phyloP scores from a whole-genome alignment of 2,329 filamentous ascomycete genomes.

The Tolypocladium endophyticum region DNA sequence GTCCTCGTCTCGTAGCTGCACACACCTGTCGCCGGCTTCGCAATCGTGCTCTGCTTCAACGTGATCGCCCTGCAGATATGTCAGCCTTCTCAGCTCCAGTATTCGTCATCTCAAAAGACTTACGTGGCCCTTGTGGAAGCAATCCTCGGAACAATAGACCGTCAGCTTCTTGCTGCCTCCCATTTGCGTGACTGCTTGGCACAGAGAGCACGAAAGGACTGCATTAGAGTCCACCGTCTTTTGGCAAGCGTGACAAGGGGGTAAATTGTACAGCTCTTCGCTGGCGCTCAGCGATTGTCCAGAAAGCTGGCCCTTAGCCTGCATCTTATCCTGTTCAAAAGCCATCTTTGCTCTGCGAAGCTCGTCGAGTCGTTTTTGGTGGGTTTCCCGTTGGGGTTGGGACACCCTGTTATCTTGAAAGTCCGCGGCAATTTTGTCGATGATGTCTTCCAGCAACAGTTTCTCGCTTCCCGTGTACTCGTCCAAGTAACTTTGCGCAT shows the following conservation, averaged over 20 bases:
- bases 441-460: conserved; percentile 20
- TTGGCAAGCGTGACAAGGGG: conserved; percentile 29
- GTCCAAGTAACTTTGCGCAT: conserved; percentile 29
- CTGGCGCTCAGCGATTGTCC: conserved; percentile 15
- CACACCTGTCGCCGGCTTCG: conserved; percentile 27
- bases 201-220: conserved; percentile 32
- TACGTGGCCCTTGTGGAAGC: conserved; percentile 29
- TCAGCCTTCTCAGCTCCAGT: conserved; percentile 10
- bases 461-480: conserved; percentile 16
- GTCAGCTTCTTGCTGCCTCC: conserved; percentile 24
- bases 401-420: conserved; percentile 17
- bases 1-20: conserved; percentile 27
- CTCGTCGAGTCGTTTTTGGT: conserved; percentile 31
- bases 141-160: conserved; percentile 34
- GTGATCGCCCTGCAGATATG: conserved; percentile 23
- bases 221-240: conserved; percentile 20
- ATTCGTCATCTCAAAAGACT: conserved; percentile 9
- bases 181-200: conserved; percentile 30
- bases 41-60: conserved; percentile 28
- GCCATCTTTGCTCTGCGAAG: conserved; percentile 36
- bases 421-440: conserved; percentile 21
- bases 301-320: conserved; percentile 23
- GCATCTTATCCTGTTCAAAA: conserved; percentile 33
- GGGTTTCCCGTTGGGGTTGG: conserved; percentile 26
- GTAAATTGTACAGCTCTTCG: conserved; percentile 24